A percentile compares a stretch with the other conserved stretches of the same genome.
These are phyloP conservation scores for Monosporozyma servazzii DNA, from an alignment of 805 yeast species.

Conservation along the genomic window DNA sequence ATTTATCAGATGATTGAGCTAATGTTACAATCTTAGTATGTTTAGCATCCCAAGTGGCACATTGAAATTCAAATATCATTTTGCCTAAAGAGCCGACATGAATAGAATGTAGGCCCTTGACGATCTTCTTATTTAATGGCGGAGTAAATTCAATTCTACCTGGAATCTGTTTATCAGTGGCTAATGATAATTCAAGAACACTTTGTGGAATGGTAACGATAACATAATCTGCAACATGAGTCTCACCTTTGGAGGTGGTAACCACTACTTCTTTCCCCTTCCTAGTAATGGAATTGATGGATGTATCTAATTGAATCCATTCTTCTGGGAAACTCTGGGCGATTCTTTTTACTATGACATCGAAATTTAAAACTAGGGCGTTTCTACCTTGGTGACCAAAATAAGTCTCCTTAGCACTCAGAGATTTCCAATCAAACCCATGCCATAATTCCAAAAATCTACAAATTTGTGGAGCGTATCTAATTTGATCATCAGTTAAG, in stretches of 20 bases:
- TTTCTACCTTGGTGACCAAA: constrained; percentile 72
- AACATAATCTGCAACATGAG: constrained; percentile 41
- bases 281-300: constrained; percentile 31
- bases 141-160: constrained; percentile 53
- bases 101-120: constrained; percentile 37
- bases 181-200: constrained; percentile 38
- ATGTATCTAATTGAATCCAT: constrained; percentile 34
- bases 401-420: constrained; percentile 62
- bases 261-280: constrained; percentile 26
- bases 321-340: constrained; percentile 32
- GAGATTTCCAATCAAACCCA: constrained; percentile 57
- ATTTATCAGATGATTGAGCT: constrained; percentile 23
- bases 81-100: constrained; percentile 67
- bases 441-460: constrained; percentile 70
- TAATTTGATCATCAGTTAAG: constrained; percentile 43
- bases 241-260: constrained; percentile 28
- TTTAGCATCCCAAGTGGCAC: constrained; percentile 49
- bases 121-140: constrained; percentile 38
- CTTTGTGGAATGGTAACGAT: constrained; percentile 77
- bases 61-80: constrained; percentile 57
- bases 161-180: background rate
- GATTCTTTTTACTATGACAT: constrained; percentile 40
- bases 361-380: constrained; percentile 54
- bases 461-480: constrained; percentile 42
- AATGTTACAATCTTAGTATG: constrained; percentile 42